Evolutionary conservation across 179 eudicot species (phyloP), one percentile per base, ranked within the genome.

Genomic region (Kewa caespitosa): DNA sequence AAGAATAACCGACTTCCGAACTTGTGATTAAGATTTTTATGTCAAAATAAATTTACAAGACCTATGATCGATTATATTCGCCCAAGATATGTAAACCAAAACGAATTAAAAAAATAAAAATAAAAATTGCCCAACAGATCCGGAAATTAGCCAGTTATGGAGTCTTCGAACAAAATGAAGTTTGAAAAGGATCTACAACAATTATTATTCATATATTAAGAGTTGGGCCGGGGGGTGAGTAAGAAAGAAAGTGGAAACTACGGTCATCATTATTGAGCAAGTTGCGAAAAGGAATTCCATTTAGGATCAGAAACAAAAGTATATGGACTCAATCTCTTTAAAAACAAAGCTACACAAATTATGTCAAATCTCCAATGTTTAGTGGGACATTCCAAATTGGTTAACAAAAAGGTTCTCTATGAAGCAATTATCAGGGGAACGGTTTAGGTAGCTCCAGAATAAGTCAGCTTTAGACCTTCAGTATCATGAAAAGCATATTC

Each of bases 361-460:
- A 46, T 46, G 52, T 23, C 52, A 46, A 3, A 9, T 46, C 22
- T 23, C 14, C 20, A 10, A 46, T 3, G 10, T 41, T 32, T 52
- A 38, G 57, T 48, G 42, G 74, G 8, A 50, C 34, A 55, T 39
- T 2, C 28, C 27, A 75, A 4, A 67, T 46, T 66, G 13, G 65
- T 30, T 39, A 76, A n/a, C n/a, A 31, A 38, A 32, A n/a, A 46
- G 54, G 34, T 33, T 43, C 18, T 46, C n/a, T n/a, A 50, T 30
- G 71, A 66, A 23, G 52, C 34, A 38, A 54, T 42, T 18, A 14
- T 55, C 32, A 5, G 20, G 72, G 13, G 27, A 46, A 64, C 55
- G 73, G 23, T 54, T 54, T 38, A 72, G 57, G 69, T 42, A 46
- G 68, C 22, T 32, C 69, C 72, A 64, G 63, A 31, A 54, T 8